Evolutionary conservation across 192 early-diverging fungal species (phyloP).

Genomic region (Dissophora ornata): DNA sequence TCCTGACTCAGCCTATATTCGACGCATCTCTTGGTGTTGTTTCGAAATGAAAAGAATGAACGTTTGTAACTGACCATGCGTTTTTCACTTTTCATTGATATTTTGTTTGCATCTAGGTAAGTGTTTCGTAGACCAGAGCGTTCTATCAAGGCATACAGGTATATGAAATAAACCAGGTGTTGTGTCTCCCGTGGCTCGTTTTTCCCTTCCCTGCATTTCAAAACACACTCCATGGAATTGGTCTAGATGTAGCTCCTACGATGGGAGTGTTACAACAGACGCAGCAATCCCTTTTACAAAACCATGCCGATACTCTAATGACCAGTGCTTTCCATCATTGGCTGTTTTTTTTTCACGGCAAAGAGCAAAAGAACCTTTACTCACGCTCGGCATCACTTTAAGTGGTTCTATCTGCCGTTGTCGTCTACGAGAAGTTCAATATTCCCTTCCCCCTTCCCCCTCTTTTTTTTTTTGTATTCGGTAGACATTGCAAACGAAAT

Average conservation of each 20-base stretch:
- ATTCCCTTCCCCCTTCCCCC: background rate
- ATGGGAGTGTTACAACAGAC: conserved; percentile 6
- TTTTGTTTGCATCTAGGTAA: conserved; percentile 30
- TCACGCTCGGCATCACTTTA: conserved; percentile 36
- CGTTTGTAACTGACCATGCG: too few species aligned
- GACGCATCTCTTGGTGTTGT: too few species aligned
- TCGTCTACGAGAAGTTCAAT: conserved; percentile 57
- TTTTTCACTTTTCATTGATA: background rate
- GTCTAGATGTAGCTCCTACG: background rate
- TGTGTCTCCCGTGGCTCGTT: background rate
- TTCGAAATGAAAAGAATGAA: background rate
- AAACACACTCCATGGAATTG: background rate
- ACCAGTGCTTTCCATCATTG: conserved; percentile 46
- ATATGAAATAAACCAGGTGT: conserved; percentile 11
- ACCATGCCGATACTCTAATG: conserved; percentile 58
- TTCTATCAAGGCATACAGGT: conserved; percentile 3
- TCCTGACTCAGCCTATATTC: conserved; percentile 36
- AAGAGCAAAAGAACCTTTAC: conserved; percentile 54
- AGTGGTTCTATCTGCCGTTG: conserved; percentile 29
- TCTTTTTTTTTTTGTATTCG: background rate
- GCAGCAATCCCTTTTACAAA: background rate
- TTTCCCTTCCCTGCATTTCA: background rate
- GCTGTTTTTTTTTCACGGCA: conserved; percentile 59
- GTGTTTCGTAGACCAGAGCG: conserved; percentile 19
- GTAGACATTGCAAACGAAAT: too few species aligned